phyloP scores from a whole-genome alignment of 768 basidiomycete genomes.

The Boletellus ananas region DNA sequence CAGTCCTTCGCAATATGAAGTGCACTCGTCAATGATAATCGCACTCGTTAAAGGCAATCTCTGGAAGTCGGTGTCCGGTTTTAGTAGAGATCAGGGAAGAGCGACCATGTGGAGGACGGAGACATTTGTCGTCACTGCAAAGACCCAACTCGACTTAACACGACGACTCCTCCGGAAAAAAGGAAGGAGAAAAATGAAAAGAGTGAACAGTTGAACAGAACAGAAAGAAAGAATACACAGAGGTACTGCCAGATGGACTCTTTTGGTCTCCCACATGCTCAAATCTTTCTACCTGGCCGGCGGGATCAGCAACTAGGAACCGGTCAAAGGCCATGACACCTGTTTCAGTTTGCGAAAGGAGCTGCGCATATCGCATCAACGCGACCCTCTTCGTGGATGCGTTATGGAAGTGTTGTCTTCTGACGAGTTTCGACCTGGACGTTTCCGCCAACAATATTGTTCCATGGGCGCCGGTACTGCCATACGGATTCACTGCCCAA shows the following conservation, averaged over 20 bases:
- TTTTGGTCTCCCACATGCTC: slow-evolving; percentile 20
- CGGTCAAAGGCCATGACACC: slow-evolving; percentile 21
- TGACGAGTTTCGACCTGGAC: slow-evolving; percentile 27
- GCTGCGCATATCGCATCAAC: slow-evolving; percentile 6
- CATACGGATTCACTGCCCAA: slow-evolving; percentile 20
- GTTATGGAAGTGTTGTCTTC: slow-evolving; percentile 27
- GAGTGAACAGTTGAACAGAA: no score
- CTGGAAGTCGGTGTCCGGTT: slow-evolving; percentile 6
- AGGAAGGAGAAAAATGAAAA: neutral
- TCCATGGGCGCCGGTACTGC: slow-evolving; percentile 8
- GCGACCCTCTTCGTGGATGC: slow-evolving; percentile 28
- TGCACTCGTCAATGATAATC: slow-evolving; percentile 5
- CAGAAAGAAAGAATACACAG: neutral
- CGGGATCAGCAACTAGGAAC: slow-evolving; percentile 27
- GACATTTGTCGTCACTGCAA: neutral
- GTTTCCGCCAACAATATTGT: slow-evolving; percentile 24
- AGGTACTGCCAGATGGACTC: slow-evolving; percentile 3
- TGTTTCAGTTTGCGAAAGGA: slow-evolving; percentile 27
- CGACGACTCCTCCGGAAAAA: neutral
- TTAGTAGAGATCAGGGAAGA: neutral
- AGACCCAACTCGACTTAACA: neutral
- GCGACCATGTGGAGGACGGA: no score
- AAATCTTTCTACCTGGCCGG: slow-evolving; percentile 17
- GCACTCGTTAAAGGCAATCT: slow-evolving; percentile 8
- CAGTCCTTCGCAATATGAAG: slow-evolving; percentile 19